Evolutionary conservation across 176 grass and related monocot genomes (phyloP).

Genomic region (Triticum dicoccoides): DNA sequence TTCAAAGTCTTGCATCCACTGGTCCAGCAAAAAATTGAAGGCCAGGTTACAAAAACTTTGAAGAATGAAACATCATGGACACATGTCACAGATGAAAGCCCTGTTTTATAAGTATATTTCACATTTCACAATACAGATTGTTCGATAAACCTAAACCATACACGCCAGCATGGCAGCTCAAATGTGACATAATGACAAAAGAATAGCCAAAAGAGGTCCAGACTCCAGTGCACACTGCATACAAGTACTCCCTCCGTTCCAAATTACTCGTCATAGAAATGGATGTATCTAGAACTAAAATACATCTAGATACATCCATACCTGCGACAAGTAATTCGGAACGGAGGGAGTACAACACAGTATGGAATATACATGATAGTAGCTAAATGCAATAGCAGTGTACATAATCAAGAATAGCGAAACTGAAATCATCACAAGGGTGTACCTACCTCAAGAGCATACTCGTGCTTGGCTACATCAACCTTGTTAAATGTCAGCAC

Average conservation of each 20-base stretch:
- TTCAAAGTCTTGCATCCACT: slow-evolving; percentile 99
- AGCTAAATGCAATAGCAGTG: neutral
- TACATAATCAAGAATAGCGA: neutral
- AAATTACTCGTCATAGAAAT: no score
- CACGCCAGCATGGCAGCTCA: neutral
- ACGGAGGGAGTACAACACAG: neutral
- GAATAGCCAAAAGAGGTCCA: neutral
- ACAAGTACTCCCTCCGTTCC: neutral
- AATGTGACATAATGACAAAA: neutral
- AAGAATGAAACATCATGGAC: neutral
- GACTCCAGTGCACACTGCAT: neutral
- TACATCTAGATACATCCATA: no score
- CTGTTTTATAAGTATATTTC: neutral
- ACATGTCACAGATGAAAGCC: neutral
- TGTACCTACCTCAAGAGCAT: slow-evolving; percentile 63
- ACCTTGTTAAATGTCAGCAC: slow-evolving; percentile 88
- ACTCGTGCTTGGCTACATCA: slow-evolving; percentile 87
- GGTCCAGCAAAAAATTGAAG: slow-evolving; percentile 32
- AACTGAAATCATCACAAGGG: neutral
- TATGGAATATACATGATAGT: neutral
- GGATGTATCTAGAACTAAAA: no score
- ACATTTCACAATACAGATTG: neutral
- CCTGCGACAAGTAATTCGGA: no score
- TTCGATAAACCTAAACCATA: neutral
- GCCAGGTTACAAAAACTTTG: neutral